Base-by-base conservation (phyloP, 306 rosid species). In the Vigna reflexopilosa region DNA sequence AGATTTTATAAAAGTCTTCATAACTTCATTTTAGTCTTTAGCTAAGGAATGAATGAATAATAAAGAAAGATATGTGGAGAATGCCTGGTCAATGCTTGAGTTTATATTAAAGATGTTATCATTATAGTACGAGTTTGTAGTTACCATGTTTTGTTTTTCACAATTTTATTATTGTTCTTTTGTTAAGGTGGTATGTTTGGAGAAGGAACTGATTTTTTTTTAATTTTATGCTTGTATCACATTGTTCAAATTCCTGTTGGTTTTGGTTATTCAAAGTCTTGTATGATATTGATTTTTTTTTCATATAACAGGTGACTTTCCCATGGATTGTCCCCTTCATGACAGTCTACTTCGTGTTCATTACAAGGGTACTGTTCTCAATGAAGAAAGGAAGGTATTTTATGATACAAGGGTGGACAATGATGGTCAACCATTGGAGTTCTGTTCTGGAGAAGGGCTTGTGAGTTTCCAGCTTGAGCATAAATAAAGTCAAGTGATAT, bases 291-390 rank as follows among this genome's bases (percentile, higher is more conserved):
- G 30, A 16, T 79, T 40, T 73, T 79, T 16, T 78, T 70, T 87
- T 79, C 77, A 69, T 72, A 34, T 67, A 81, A 80, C 77, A 93
- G 99, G 99, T 76, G 99, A 96, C 5, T 96, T 96, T 83, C 99
- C 94, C 14, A 96, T 96, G 99, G 99, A 96, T 83, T 96, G 98
- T 85, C 98, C 98, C 67, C 99, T 96, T 76, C 97, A 96, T n/a
- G 98, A 96, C 85, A 96, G 98, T 80, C 89, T 90, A 47, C 89
- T 93, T 57, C 88, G 77, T 4, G 94, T 96, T 51, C 99, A 93
- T 84, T 96, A 90, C 89, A 91, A 96, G 94, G 99, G 96, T 70
- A 90, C 87, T 86, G 78, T 93, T 78, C 90, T 88, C 69, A 63
- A 80, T 52, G 93, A 88, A 73, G 91, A 87, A 83, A 92, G 89